These are phyloP conservation scores for Boletus edulis DNA, from an alignment of 768 basidiomycete species.

Conservation along the genomic window DNA sequence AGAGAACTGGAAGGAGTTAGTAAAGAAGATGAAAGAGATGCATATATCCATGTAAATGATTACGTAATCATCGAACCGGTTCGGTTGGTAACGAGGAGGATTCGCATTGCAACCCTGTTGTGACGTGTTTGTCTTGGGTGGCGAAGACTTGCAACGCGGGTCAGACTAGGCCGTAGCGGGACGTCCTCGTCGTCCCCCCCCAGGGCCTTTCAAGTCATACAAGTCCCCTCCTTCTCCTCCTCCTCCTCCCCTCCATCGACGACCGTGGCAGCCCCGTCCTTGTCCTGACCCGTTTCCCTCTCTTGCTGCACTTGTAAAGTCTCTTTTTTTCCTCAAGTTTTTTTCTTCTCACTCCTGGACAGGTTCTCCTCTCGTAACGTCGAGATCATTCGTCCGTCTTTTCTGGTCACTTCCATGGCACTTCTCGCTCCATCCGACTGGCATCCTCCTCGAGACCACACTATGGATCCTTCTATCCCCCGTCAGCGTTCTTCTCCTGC, in stretches of 20 bases:
- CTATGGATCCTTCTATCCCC: conserved; percentile 53
- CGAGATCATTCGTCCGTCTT: too few species aligned
- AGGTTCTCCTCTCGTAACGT: too few species aligned
- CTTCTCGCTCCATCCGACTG: conserved; percentile 77
- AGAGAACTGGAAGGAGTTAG: conserved; percentile 39
- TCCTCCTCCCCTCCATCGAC: background rate
- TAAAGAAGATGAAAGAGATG: conserved; percentile 14
- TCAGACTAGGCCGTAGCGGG: background rate
- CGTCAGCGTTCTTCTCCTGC: conserved; percentile 62
- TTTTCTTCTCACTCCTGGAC: background rate
- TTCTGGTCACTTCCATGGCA: conserved; percentile 54
- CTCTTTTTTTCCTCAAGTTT: background rate
- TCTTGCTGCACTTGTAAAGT: background rate
- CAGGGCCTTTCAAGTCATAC: too few species aligned
- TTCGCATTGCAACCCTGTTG: background rate
- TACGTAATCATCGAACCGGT: background rate
- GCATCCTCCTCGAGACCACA: conserved; percentile 61
- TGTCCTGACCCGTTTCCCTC: background rate
- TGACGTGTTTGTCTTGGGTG: background rate
- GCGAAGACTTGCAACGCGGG: conserved; percentile 5
- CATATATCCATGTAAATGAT: too few species aligned
- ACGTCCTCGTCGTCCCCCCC: background rate
- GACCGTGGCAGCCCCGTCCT: conserved; percentile 1
- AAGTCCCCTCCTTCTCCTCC: too few species aligned
- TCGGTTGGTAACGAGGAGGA: background rate